Conservation (phyloP, 495 filamentous ascomycete species). For the Parathielavia hyrcaniae region DNA sequence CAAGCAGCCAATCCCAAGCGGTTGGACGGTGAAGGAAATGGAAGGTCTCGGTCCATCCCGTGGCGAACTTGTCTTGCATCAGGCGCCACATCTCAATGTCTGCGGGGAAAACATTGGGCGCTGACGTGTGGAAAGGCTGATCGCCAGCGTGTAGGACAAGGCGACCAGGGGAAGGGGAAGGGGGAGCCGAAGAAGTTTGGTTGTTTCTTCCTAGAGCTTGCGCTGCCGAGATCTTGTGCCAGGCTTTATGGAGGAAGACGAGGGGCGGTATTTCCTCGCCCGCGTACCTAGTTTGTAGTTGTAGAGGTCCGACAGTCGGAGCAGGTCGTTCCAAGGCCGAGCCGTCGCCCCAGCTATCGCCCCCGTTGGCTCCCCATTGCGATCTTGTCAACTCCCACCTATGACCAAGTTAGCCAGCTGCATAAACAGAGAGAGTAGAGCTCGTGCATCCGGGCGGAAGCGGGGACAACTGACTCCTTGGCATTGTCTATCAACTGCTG, state of each 20-base stretch:
- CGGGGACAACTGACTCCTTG: not conserved
- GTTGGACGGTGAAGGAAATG: conserved; percentile 25
- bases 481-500: not conserved
- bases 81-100: conserved; percentile 7
- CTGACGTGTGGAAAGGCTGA: conserved; percentile 19
- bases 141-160: conserved; percentile 9
- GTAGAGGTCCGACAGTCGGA: conserved; percentile 12
- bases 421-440: not conserved
- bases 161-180: not conserved
- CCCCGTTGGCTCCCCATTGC: not conserved
- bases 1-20: conserved; percentile 17
- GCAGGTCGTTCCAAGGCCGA: not conserved
- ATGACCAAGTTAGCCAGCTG: not conserved
- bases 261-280: conserved; percentile 23
- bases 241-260: conserved; percentile 23
- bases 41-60: conserved; percentile 24
- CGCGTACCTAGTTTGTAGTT: conserved; percentile 21
- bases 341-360: not conserved
- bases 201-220: not conserved
- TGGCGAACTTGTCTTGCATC: conserved; percentile 21
- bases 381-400: not conserved
- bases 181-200: not conserved
- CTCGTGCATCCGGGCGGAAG: not conserved
- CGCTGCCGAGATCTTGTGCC: conserved; percentile 19
- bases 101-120: conserved; percentile 6